Evolutionary conservation across 1,284 basidiomycete genomes (phyloP).

Genomic region (Erythrobasidium hasegawianum): DNA sequence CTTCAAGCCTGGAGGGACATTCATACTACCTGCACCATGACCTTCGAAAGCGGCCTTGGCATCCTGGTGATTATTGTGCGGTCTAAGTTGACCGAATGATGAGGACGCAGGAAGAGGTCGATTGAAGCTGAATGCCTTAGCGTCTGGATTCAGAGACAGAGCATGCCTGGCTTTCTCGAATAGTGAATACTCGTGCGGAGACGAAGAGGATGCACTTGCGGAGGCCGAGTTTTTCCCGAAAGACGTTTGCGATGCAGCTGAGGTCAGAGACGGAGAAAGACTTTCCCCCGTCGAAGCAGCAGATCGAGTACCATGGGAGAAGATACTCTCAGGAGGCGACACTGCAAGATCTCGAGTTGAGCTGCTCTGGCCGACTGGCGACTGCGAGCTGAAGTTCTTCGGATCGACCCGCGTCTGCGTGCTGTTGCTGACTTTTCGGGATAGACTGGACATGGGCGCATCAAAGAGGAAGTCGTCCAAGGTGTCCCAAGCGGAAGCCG

Average conservation of each 20-base stretch:
- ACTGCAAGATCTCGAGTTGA: constrained; percentile 17
- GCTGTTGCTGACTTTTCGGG: not conserved
- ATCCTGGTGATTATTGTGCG: not conserved
- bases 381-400: not conserved
- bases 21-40: not conserved
- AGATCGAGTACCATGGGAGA: not conserved
- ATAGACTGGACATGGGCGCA: not conserved
- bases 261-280: not conserved
- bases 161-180: constrained; percentile 51
- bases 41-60: constrained; percentile 21
- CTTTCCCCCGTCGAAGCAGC: too few relatives aligned
- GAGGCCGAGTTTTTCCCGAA: not conserved
- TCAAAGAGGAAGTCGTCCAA: constrained; percentile 2
- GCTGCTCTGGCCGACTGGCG: not conserved
- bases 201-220: not conserved
- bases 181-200: constrained; percentile 55
- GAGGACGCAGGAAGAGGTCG: constrained; percentile 25
- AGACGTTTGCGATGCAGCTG: not conserved
- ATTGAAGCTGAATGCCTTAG: constrained; percentile 65
- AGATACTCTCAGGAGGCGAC: constrained; percentile 21
- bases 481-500: not conserved
- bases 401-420: not conserved
- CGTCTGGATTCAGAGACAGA: constrained; percentile 69
- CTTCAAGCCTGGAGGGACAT: not conserved
- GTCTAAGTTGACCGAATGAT: constrained; percentile 25